Conservation (phyloP, 2,329 filamentous ascomycete species). For the Ophioceras dolichostomum region DNA sequence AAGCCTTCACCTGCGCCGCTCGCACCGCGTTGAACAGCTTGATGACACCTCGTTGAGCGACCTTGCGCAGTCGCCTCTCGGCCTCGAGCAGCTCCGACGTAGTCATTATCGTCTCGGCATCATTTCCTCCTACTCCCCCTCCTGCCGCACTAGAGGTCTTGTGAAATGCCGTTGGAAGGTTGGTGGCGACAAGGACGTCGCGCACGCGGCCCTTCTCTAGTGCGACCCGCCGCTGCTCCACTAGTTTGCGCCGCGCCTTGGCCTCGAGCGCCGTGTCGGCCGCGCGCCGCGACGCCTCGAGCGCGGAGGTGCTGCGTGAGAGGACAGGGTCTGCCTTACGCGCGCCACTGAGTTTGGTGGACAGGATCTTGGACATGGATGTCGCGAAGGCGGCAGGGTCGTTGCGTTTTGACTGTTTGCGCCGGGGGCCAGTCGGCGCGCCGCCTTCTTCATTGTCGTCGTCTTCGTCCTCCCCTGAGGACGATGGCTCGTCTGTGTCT, state of each 20-base stretch:
- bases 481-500: slow-evolving; percentile 17
- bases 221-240: slow-evolving; percentile 67
- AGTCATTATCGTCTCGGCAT: slow-evolving; percentile 29
- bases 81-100: slow-evolving; percentile 49
- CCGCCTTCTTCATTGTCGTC: slow-evolving; percentile 20
- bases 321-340: slow-evolving; percentile 87
- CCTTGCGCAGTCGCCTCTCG: slow-evolving; percentile 74
- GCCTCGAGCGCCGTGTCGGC: slow-evolving; percentile 69
- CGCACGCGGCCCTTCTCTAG: slow-evolving; percentile 79
- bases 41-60: slow-evolving; percentile 84
- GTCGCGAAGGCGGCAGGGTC: slow-evolving; percentile 86
- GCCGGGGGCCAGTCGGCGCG: slow-evolving; percentile 13
- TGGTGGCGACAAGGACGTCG: slow-evolving; percentile 59
- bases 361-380: slow-evolving; percentile 85
- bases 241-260: slow-evolving; percentile 67
- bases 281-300: slow-evolving; percentile 58
- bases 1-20: slow-evolving; percentile 80
- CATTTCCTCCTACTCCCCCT: slow-evolving; percentile 34
- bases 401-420: slow-evolving; percentile 67
- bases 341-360: slow-evolving; percentile 71
- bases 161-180: neutral
- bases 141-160: too few relatives aligned
- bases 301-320: slow-evolving; percentile 65
- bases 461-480: slow-evolving; percentile 21
- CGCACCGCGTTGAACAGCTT: slow-evolving; percentile 94